Conservation (phyloP, 345 rosid species). For the Hibiscus trionum region DNA sequence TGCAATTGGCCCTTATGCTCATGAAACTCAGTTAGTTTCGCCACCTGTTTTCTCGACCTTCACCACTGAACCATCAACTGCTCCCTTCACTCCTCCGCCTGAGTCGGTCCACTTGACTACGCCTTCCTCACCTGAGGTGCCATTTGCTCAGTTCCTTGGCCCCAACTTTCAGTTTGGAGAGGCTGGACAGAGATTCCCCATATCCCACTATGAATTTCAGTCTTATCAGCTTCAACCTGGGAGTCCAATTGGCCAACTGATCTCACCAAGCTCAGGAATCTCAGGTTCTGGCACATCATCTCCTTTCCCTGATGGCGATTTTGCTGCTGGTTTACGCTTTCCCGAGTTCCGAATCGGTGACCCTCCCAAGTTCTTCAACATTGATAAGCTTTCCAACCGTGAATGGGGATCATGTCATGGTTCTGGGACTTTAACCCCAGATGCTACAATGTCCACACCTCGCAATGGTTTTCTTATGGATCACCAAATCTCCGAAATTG, state of each 20-base stretch:
- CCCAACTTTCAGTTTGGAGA: slow-evolving; percentile 33
- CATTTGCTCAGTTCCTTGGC: slow-evolving; percentile 79
- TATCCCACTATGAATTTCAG: slow-evolving; percentile 61
- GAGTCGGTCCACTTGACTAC: slow-evolving; percentile 80
- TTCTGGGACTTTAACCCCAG: slow-evolving; percentile 51
- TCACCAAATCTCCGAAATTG: slow-evolving; percentile 24
- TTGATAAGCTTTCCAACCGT: slow-evolving; percentile 34
- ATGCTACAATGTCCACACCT: slow-evolving; percentile 33
- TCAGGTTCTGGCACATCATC: slow-evolving; percentile 89
- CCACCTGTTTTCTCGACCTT: slow-evolving; percentile 91
- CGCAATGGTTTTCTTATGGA: slow-evolving; percentile 28
- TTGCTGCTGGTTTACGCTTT: slow-evolving; percentile 33
- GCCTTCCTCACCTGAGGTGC: slow-evolving; percentile 96
- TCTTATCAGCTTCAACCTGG: slow-evolving; percentile 84
- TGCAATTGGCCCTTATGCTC: slow-evolving; percentile 90
- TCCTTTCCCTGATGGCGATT: slow-evolving; percentile 74
- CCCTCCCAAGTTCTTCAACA: slow-evolving; percentile 63
- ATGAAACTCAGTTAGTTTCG: slow-evolving; percentile 84
- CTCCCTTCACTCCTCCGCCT: slow-evolving; percentile 86
- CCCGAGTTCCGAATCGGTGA: slow-evolving; percentile 48
- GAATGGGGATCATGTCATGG: slow-evolving; percentile 37
- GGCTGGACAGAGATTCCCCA: slow-evolving; percentile 35
- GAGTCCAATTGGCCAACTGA: slow-evolving; percentile 81
- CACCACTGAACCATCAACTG: slow-evolving; percentile 97
- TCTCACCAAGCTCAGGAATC: slow-evolving; percentile 83